Evolutionary conservation across 164 flowering plant species (phyloP).

Genomic region (Magnolia sinica): DNA sequence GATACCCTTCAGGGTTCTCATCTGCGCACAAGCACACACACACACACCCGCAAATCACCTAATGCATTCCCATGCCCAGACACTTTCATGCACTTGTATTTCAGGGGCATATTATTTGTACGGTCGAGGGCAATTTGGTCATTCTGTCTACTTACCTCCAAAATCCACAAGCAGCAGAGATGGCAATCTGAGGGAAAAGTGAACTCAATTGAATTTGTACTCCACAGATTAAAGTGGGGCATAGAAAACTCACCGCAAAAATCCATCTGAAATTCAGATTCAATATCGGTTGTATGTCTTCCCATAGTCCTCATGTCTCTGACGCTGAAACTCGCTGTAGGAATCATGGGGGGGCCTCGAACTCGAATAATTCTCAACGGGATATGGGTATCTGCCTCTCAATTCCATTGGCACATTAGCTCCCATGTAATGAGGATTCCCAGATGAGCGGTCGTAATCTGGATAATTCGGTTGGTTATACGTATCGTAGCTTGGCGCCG

Average conservation of each 20-base stretch:
- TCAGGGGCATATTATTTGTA: background rate
- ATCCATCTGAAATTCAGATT: slow-evolving; percentile 12
- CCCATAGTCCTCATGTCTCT: slow-evolving; percentile 71
- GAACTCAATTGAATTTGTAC: background rate
- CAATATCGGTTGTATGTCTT: slow-evolving; percentile 67
- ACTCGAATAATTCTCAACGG: slow-evolving; percentile 49
- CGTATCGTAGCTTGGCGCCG: slow-evolving; percentile 49
- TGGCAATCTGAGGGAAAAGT: background rate
- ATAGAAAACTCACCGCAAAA: slow-evolving; percentile 49
- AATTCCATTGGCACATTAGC: slow-evolving; percentile 44
- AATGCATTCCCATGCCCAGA: background rate
- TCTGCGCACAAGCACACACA: background rate
- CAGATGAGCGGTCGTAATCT: slow-evolving; percentile 49
- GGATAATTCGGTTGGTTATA: slow-evolving; percentile 53
- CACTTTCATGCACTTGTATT: background rate
- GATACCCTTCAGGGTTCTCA: slow-evolving; percentile 6
- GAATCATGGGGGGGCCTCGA: slow-evolving; percentile 51
- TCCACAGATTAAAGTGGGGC: slow-evolving; percentile 1
- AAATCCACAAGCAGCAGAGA: slow-evolving; percentile 4
- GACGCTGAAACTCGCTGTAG: slow-evolving; percentile 68
- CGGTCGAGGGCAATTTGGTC: background rate
- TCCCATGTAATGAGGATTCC: slow-evolving; percentile 48
- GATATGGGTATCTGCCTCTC: slow-evolving; percentile 52
- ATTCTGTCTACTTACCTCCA: background rate
- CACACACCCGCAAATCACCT: background rate